phyloP scores from a whole-genome alignment of 768 basidiomycete genomes.

The Leccinum variicolor region DNA sequence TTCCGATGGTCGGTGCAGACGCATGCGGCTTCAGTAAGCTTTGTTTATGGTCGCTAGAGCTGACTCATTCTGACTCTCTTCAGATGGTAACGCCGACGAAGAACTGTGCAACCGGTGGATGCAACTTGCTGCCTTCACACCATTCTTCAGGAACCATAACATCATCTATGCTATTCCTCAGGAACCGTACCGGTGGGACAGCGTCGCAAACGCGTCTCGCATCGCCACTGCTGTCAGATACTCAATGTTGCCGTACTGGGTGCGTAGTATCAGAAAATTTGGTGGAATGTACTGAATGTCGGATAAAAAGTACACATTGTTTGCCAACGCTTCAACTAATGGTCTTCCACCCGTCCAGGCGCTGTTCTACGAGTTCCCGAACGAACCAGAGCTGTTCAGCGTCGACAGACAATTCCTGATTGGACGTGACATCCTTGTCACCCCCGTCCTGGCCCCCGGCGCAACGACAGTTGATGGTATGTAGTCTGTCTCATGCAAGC shows the following conservation, averaged over 20 bases:
- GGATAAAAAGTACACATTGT: constrained; percentile 58
- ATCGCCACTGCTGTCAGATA: constrained; percentile 72
- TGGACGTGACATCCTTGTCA: constrained; percentile 68
- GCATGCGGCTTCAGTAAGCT: constrained; percentile 39
- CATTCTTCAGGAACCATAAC: constrained; percentile 84
- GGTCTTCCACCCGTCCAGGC: constrained; percentile 74
- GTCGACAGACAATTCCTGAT: constrained; percentile 71
- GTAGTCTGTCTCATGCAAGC: constrained; percentile 2
- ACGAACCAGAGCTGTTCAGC: constrained; percentile 59
- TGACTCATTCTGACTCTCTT: background rate
- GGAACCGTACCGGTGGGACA: constrained; percentile 81
- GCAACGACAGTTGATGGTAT: constrained; percentile 63
- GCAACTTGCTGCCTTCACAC: constrained; percentile 78
- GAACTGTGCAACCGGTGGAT: constrained; percentile 85
- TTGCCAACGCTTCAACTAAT: constrained; percentile 59
- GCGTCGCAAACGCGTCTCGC: constrained; percentile 69
- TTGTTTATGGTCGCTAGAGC: background rate
- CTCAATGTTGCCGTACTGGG: constrained; percentile 76
- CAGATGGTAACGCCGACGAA: constrained; percentile 64
- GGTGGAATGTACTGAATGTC: background rate
- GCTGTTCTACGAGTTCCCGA: constrained; percentile 75
- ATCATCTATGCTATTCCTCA: constrained; percentile 62
- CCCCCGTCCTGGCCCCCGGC: constrained; percentile 70
- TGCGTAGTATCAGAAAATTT: constrained; percentile 28
- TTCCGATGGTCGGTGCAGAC: constrained; percentile 83